Evolutionary conservation across 2,329 filamentous ascomycete species (phyloP), one percentile per base, ranked within the genome.

Genomic region (Magnaporthiopsis incrustans): DNA sequence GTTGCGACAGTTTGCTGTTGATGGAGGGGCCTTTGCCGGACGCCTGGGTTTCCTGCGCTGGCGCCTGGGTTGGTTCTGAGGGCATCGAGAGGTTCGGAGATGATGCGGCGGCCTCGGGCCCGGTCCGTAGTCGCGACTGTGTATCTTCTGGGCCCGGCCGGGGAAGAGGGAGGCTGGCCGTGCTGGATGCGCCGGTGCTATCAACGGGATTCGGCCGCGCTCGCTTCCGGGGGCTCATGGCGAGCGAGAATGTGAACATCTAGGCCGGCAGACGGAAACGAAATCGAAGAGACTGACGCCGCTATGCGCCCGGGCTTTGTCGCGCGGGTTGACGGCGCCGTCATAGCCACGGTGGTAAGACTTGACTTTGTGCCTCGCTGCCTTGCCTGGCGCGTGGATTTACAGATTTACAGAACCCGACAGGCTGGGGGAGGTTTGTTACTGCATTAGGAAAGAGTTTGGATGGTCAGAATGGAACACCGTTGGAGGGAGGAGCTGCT

Each of bases 211-310:
- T 75, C 26, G 73, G 75, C 66, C 76, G 75, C 58, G 72, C 68
- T 65, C 77, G 77, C 69, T 81, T 81, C 66, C 77, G 73, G 60
- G 76, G 73, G 69, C 71, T 74, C 78, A 80, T 80, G 32, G 35
- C 50, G 59, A 38, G 25, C 25, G 33, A 57, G 26, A 27, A 25
- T 38, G 35, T n/a, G 59, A 61, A 27, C 35, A 27, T 38, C 33
- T 50, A 5, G 38, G 38, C 6, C 38, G 38, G 38, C 14, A 6
- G 38, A 44, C 15, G 38, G 38, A 44, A 44, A 44, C 38, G 38
- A 18, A 44, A 15, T 44, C 15, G 38, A 50, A 30, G 44, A 38
- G 15, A 18, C 33, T 38, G 59, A 38, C 59, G 22, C 12, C 25
- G 35, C 59, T 38, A 26, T 26, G 59, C 33, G 38, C 59, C 32